A percentile compares a stretch with the other conserved stretches of the same genome.
Conservation (phyloP, 768 basidiomycete genomes). For the Lentinula raphanica region DNA sequence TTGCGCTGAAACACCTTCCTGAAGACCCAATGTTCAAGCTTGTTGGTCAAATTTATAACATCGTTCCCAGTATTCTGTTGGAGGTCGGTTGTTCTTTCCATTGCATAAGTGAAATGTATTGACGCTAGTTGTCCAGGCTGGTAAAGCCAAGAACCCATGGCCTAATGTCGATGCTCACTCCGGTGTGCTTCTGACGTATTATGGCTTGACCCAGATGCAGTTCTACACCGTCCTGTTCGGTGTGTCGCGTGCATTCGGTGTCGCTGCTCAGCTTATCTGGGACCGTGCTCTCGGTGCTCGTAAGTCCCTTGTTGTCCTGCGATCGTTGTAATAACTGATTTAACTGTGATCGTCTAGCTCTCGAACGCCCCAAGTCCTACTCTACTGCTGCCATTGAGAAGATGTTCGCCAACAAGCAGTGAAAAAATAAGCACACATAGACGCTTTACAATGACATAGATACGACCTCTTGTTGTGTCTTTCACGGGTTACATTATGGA, state of each 20-base stretch:
- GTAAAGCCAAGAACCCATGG: slow-evolving; percentile 92
- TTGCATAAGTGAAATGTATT: too few species aligned
- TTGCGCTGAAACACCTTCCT: slow-evolving; percentile 80
- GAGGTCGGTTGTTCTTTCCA: slow-evolving; percentile 48
- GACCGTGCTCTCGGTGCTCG: slow-evolving; percentile 90
- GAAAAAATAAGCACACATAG: neutral
- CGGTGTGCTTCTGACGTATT: slow-evolving; percentile 80
- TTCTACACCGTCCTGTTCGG: slow-evolving; percentile 98
- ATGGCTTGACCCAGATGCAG: slow-evolving; percentile 85
- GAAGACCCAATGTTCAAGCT: slow-evolving; percentile 91
- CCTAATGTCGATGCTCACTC: slow-evolving; percentile 98
- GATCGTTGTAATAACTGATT: neutral
- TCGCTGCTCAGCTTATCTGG: slow-evolving; percentile 87
- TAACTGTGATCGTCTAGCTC: slow-evolving; percentile 42
- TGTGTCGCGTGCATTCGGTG: slow-evolving; percentile 92
- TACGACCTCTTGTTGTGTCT: neutral
- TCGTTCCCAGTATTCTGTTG: slow-evolving; percentile 87
- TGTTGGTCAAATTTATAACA: slow-evolving; percentile 80
- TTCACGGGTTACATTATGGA: neutral
- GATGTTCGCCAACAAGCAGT: slow-evolving; percentile 61
- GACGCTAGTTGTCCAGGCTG: slow-evolving; percentile 46
- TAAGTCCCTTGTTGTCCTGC: slow-evolving; percentile 33
- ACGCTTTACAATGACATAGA: neutral
- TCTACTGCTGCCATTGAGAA: slow-evolving; percentile 75
- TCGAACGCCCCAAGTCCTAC: slow-evolving; percentile 90